These are phyloP conservation scores for Fusarium drepaniforme DNA, from an alignment of 2,329 filamentous ascomycete species.

Conservation along the genomic window DNA sequence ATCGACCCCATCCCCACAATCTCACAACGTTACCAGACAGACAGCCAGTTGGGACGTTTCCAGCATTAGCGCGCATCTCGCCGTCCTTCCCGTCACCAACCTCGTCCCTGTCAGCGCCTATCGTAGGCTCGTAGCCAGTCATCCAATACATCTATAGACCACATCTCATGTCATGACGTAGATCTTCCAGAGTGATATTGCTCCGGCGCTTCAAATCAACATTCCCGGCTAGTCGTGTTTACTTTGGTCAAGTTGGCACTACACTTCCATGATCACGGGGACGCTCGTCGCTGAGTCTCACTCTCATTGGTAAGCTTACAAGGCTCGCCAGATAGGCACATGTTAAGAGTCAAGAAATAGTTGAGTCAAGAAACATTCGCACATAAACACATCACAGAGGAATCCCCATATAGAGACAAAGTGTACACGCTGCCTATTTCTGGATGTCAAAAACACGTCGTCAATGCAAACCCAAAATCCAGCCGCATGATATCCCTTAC, in stretches of 20 bases:
- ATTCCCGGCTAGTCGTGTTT: not conserved
- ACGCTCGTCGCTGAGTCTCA: not conserved
- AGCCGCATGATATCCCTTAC: slow-evolving; percentile 53
- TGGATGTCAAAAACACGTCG: slow-evolving; percentile 47
- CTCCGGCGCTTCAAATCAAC: not conserved
- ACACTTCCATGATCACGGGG: not conserved
- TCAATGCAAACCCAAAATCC: slow-evolving; percentile 55
- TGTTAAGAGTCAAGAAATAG: not conserved
- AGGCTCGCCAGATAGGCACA: not conserved
- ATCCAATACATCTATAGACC: slow-evolving; percentile 10
- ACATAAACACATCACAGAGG: not conserved
- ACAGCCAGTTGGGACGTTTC: slow-evolving; percentile 6
- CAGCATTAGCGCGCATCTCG: slow-evolving; percentile 23
- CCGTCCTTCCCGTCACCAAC: slow-evolving; percentile 10
- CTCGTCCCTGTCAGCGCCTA: slow-evolving; percentile 25
- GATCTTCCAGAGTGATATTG: not conserved
- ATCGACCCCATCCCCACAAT: slow-evolving; percentile 5
- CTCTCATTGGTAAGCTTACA: not conserved
- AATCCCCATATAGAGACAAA: slow-evolving; percentile 42
- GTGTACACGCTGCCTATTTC: slow-evolving; percentile 48
- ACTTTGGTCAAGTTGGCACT: not conserved
- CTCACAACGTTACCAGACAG: slow-evolving; percentile 10
- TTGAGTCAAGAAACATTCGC: not conserved
- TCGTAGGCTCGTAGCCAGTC: not conserved
- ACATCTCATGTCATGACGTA: slow-evolving; percentile 22